Evolutionary conservation across 192 early-diverging fungal species (phyloP).

Genomic region (Powellomyces hirtus): DNA sequence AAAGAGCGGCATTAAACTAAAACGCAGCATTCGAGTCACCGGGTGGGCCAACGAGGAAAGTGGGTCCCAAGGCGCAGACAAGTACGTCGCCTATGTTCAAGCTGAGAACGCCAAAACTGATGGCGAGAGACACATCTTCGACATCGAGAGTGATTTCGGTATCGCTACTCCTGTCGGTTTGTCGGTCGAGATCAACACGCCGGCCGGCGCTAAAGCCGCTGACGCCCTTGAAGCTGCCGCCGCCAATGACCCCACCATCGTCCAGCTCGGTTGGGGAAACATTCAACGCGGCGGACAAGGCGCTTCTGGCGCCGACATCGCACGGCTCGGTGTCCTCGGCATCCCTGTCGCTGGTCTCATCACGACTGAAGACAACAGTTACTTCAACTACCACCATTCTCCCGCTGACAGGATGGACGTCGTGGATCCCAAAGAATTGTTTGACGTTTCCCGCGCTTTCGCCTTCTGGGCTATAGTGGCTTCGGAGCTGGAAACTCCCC

Average conservation of each 20-base stretch:
- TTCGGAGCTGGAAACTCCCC: slow-evolving; percentile 4
- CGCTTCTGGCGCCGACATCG: background rate
- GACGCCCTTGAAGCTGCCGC: background rate
- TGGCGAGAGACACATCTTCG: background rate
- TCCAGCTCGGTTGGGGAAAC: background rate
- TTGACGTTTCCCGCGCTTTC: background rate
- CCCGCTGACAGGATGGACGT: background rate
- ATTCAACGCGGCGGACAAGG: background rate
- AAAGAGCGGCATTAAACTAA: slow-evolving; percentile 1
- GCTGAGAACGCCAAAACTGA: background rate
- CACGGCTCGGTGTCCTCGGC: background rate
- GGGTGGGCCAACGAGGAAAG: slow-evolving; percentile 3
- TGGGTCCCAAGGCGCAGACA: background rate
- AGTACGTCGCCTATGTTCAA: background rate
- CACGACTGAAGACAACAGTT: background rate
- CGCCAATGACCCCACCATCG: background rate
- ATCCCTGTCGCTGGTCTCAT: background rate
- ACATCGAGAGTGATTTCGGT: background rate
- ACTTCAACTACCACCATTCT: background rate
- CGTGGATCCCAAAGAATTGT: background rate
- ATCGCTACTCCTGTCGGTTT: background rate
- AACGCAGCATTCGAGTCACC: background rate
- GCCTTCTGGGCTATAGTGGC: slow-evolving; percentile 8
- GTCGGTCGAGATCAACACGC: background rate
- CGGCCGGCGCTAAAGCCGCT: background rate